Conservation (phyloP, 148 eudicot species). For the Diospyros lotus region DNA sequence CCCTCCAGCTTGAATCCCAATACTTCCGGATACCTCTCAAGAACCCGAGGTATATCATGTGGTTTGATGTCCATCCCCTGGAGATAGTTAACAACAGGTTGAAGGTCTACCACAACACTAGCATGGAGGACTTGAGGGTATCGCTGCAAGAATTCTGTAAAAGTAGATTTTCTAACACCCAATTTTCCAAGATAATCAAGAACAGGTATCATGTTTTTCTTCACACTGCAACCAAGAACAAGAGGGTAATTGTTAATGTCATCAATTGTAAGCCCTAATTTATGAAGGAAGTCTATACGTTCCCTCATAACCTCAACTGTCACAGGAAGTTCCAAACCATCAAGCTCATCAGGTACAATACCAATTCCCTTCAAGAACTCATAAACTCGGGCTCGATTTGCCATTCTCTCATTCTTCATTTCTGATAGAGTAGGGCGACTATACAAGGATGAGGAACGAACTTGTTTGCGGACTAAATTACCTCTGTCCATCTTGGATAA, state of each 20-base stretch:
- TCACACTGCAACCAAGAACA: slow-evolving; percentile 98
- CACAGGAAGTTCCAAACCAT: slow-evolving; percentile 91
- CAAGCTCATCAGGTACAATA: slow-evolving; percentile 83
- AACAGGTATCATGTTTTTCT: slow-evolving; percentile 96
- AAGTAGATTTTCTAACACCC: slow-evolving; percentile 74
- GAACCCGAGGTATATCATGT: slow-evolving; percentile 69
- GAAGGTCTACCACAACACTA: slow-evolving; percentile 93
- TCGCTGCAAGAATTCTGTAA: slow-evolving; percentile 71
- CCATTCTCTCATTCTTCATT: slow-evolving; percentile 73
- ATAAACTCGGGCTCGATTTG: slow-evolving; percentile 78
- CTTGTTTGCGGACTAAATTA: slow-evolving; percentile 27
- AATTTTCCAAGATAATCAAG: slow-evolving; percentile 96
- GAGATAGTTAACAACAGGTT: slow-evolving; percentile 89
- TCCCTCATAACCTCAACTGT: slow-evolving; percentile 97
- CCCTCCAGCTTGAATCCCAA: slow-evolving; percentile 98
- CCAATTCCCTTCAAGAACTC: slow-evolving; percentile 79
- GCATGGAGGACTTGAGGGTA: slow-evolving; percentile 96
- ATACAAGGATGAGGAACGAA: slow-evolving; percentile 58
- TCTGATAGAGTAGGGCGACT: slow-evolving; percentile 74
- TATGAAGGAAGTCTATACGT: slow-evolving; percentile 86
- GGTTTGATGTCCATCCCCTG: slow-evolving; percentile 83
- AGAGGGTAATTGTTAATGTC: slow-evolving; percentile 95
- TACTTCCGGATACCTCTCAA: slow-evolving; percentile 87
- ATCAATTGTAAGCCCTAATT: slow-evolving; percentile 76
- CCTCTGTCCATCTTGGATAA: slow-evolving; percentile 32